Evolutionary conservation across 139 green algal species (phyloP).

Genomic region (Tetratostichococcus sp.): DNA sequence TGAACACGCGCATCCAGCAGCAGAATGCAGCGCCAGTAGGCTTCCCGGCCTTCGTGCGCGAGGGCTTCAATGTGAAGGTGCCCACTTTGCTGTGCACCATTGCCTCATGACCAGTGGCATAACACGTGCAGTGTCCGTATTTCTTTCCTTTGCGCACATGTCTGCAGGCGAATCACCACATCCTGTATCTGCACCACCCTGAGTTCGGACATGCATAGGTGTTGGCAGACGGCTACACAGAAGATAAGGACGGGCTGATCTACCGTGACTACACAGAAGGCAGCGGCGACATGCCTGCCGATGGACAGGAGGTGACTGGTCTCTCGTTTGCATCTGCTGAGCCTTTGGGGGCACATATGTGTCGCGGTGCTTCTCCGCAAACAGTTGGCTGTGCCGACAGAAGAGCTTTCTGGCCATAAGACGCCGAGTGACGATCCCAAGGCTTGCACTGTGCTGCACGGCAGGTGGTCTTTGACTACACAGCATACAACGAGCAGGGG

Average conservation of each 20-base stretch:
- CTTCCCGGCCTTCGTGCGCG: slow-evolving; percentile 84
- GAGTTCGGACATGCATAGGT: slow-evolving; percentile 16
- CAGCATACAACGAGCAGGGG: slow-evolving; percentile 94
- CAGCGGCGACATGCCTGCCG: slow-evolving; percentile 42
- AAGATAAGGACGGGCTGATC: slow-evolving; percentile 57
- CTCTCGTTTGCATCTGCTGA: too few relatives aligned
- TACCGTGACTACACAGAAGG: slow-evolving; percentile 76
- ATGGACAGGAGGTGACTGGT: slow-evolving; percentile 78
- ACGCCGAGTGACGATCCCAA: too few relatives aligned
- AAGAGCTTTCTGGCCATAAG: too few relatives aligned
- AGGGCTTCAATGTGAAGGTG: slow-evolving; percentile 87
- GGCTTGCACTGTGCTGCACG: background rate
- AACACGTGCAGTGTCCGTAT: too few relatives aligned
- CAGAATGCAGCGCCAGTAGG: slow-evolving; percentile 74
- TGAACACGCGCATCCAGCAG: slow-evolving; percentile 78
- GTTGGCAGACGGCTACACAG: slow-evolving; percentile 53
- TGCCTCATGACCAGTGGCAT: too few relatives aligned
- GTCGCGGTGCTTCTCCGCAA: too few relatives aligned
- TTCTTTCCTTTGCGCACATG: too few relatives aligned
- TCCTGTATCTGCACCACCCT: too few relatives aligned
- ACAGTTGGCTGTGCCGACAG: too few relatives aligned
- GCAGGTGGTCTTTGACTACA: slow-evolving; percentile 88
- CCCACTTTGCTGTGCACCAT: background rate
- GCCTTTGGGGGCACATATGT: too few relatives aligned
- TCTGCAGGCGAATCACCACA: too few relatives aligned